phyloP scores from a whole-genome alignment of 2,329 filamentous ascomycete species.

The Herpotrichia juniperi region DNA sequence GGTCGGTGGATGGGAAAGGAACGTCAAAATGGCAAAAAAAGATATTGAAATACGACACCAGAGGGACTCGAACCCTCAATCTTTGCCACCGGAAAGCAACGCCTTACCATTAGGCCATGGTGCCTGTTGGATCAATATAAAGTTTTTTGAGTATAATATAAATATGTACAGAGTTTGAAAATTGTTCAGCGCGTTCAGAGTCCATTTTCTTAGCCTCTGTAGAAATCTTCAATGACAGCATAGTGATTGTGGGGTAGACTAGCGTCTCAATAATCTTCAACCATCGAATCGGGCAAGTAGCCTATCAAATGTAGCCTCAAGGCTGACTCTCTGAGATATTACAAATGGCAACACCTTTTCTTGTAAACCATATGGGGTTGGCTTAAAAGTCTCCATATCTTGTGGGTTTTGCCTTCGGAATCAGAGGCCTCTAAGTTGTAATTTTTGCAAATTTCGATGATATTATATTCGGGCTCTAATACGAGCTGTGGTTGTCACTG shows the following conservation, averaged over 20 bases:
- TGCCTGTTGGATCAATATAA: conserved; percentile 23
- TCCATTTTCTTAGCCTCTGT: background rate
- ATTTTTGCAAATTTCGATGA: too few relatives aligned
- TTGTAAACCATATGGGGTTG: too few relatives aligned
- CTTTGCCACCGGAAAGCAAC: conserved; percentile 54
- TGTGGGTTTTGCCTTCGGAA: too few relatives aligned
- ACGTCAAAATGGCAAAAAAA: conserved; percentile 16
- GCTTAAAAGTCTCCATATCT: too few relatives aligned
- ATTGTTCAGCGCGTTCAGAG: background rate
- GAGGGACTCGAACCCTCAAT: conserved; percentile 52
- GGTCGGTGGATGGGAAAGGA: background rate
- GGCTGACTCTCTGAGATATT: too few relatives aligned
- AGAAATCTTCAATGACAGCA: too few relatives aligned
- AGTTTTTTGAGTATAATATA: conserved; percentile 6
- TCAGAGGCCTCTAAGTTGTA: too few relatives aligned
- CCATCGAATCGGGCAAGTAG: too few relatives aligned
- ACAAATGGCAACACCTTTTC: too few relatives aligned
- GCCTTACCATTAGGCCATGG: conserved; percentile 53
- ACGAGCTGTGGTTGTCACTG: too few relatives aligned
- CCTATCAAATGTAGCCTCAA: too few relatives aligned
- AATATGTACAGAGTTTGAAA: background rate
- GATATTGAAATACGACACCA: conserved; percentile 38
- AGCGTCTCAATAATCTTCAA: background rate
- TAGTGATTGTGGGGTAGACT: background rate
- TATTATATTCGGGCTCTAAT: too few relatives aligned